Evolutionary conservation across 768 basidiomycete species (phyloP), one percentile per base, ranked within the genome.

Genomic region (Hemileccinum rubropunctum): DNA sequence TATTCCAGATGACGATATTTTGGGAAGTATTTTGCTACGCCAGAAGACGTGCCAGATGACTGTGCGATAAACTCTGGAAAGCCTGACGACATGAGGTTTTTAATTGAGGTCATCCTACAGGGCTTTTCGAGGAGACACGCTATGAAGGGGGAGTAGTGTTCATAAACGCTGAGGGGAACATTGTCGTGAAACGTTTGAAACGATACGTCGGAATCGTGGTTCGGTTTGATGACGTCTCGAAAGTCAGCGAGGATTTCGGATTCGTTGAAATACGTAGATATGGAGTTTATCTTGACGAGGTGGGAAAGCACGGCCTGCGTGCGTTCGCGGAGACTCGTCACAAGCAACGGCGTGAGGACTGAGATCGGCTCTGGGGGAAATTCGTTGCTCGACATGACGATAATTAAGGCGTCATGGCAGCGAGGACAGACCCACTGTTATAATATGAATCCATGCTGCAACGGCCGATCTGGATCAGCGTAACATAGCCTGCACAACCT

Each of bases 31-130:
- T 61, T 57, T 6, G 52, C 52, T 14, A 17, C 42, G n/a, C 53
- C 54, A 17, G 53, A 52, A 4, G 49, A 60, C 9, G 58, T 62
- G 23, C 54, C 52, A 5, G 60, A 38, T 5, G 58, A 64, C 32
- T 58, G 54, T 3, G 61, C 60, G 8, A 65, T 51, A 49, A 58
- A 60, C 35, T 52, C 57, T 42, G 58, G 63, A 28, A 60, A 44
- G 4, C 63, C 63, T 4, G 49, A 50, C 0, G 58, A 54, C 53
- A 64, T 61, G 35, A 62, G 14, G 32, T 64, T 48, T 36, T 64
- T 46, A 20, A 64, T 57, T 12, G 53, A 48, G 4, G 48, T 27
- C 28, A 50, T 47, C 32, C 10, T 56, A 30, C 62, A 64, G 3
- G 62, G 59, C 23, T 52, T 8, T n/a, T 59, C 62, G 18, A 59